Base-by-base conservation (phyloP, 345 rosid genomes). In the Acer negundo region DNA sequence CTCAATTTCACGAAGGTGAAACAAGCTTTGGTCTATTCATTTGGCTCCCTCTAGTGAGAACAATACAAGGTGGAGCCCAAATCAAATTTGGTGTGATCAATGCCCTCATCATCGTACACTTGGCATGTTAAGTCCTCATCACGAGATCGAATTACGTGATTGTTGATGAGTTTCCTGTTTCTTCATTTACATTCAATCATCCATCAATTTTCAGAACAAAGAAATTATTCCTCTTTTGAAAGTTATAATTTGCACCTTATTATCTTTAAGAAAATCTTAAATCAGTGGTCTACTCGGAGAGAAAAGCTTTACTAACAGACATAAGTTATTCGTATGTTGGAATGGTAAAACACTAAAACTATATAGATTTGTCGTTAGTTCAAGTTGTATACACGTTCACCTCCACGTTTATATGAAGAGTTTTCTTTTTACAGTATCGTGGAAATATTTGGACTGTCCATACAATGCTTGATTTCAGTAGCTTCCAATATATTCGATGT, bases 1-100 rank as follows among this genome's bases (percentile, higher is more conserved):
- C 62, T 59, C 13, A 20, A n/a, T 59, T 20, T 59, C 5, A 9
- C 0, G 11, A 20, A 7, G 3, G 22, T 19, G 63, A n/a, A 26
- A 59, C 23, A 1, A 20, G n/a, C 47, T 40, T 67, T 7, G 67
- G 67, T 35, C 67, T 64, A 31, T 28, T 64, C 35, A 24, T 28
- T 28, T 17, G 75, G 75, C 75, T 23, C 38, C 69, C 78, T 55
- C 49, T 1, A 22, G 1, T 15, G n/a, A 69, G 58, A 64, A 46
- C 76, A 3, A 42, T 69, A 74, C 58, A 24, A 6, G 16, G 51
- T 49, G 70, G 75, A 19, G 40, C 72, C 63, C 10, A 55, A 55
- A 55, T 23, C 63, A 55, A 53, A 49, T 42, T 15, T 69, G 4
- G 16, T 1, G 22, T 7, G 73, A 71, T 23, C 16, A 12, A 3